Conservation (phyloP, 192 early-diverging fungal species). For the Physocladia obscura region DNA sequence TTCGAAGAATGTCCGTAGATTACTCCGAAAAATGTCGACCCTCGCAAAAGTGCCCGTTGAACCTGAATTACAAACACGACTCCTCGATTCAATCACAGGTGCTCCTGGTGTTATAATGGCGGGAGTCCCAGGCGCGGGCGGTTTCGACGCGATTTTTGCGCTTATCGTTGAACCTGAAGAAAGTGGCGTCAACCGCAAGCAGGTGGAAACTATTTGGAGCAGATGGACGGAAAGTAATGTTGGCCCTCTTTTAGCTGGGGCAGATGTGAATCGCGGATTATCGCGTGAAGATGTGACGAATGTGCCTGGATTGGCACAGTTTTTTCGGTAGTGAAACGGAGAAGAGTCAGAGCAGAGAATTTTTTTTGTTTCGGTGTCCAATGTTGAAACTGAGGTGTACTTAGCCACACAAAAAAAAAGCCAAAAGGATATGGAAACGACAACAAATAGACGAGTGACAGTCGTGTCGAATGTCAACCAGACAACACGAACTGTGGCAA, state of each 20-base stretch:
- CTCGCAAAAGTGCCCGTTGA: conserved; percentile 84
- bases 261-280: conserved; percentile 60
- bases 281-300: background rate
- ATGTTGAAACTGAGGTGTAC: too few species aligned
- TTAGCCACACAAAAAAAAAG: too few species aligned
- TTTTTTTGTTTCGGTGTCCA: too few species aligned
- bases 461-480: conserved; percentile 54
- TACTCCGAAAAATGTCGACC: conserved; percentile 72
- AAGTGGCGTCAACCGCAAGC: background rate
- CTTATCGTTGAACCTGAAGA: conserved; percentile 42
- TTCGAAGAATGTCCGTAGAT: conserved; percentile 62
- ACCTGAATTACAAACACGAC: conserved; percentile 78
- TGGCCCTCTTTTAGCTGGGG: conserved; percentile 73
- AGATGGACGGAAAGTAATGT: conserved; percentile 77
- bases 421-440: too few species aligned
- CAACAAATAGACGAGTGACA: conserved; percentile 25
- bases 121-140: conserved; percentile 96
- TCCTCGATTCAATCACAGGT: conserved; percentile 79
- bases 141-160: conserved; percentile 96
- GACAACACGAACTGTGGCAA: conserved; percentile 34
- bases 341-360: too few species aligned
- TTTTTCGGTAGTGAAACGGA: too few species aligned
- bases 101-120: conserved; percentile 86
- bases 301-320: conserved; percentile 4
- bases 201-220: conserved; percentile 39